A percentile compares a stretch with the other conserved stretches of the same genome.
Conservation (phyloP, 2,329 filamentous ascomycete genomes). For the Beauveria australis region DNA sequence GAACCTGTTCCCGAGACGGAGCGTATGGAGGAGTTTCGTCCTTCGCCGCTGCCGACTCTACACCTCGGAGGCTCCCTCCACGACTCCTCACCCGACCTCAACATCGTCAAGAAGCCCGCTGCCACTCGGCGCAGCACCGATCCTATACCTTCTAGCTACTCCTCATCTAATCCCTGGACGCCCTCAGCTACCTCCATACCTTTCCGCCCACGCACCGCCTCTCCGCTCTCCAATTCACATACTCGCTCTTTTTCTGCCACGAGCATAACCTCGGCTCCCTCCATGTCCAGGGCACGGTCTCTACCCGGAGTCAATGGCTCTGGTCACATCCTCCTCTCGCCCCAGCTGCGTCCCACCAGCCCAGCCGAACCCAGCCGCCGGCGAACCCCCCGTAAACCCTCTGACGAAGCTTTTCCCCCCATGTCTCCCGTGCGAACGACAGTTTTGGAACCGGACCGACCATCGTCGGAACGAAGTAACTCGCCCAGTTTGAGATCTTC, state of each 20-base stretch:
- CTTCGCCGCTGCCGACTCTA: slow-evolving; percentile 47
- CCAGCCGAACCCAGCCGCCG: slow-evolving; percentile 46
- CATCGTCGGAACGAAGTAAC: slow-evolving; percentile 40
- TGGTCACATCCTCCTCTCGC: slow-evolving; percentile 48
- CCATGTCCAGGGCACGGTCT: slow-evolving; percentile 56
- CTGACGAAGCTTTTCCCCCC: slow-evolving; percentile 53
- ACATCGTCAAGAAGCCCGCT: slow-evolving; percentile 41
- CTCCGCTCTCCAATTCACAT: slow-evolving; percentile 50
- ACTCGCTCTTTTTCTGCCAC: slow-evolving; percentile 50
- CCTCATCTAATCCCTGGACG: slow-evolving; percentile 43
- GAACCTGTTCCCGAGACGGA: slow-evolving; percentile 62
- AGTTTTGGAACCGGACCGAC: slow-evolving; percentile 45
- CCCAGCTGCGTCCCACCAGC: slow-evolving; percentile 45
- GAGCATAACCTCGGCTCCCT: slow-evolving; percentile 36
- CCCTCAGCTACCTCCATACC: slow-evolving; percentile 37
- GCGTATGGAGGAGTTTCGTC: slow-evolving; percentile 57
- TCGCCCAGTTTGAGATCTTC: slow-evolving; percentile 38
- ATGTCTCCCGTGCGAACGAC: slow-evolving; percentile 45
- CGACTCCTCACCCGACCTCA: slow-evolving; percentile 32
- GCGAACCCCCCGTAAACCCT: slow-evolving; percentile 46
- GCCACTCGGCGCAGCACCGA: slow-evolving; percentile 52
- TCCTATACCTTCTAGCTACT: slow-evolving; percentile 45
- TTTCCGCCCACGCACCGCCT: slow-evolving; percentile 55
- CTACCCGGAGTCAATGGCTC: slow-evolving; percentile 54
- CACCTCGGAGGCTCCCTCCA: slow-evolving; percentile 37